phyloP scores from a whole-genome alignment of 257 asterid genomes.

The Perilla frutescens region DNA sequence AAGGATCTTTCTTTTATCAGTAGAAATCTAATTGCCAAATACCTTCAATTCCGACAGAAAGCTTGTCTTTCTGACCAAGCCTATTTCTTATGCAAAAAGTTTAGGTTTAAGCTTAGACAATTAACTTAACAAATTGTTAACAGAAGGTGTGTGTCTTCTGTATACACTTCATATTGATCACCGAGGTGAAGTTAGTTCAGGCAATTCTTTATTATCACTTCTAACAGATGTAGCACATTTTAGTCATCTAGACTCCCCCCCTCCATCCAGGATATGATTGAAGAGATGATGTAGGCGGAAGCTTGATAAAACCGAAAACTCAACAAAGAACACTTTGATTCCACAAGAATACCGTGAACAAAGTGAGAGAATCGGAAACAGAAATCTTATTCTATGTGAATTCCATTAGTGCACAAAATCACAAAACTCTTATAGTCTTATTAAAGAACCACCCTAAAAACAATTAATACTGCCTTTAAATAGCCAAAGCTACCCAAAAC shows the following conservation, averaged over 20 bases:
- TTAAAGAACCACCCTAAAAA: no score
- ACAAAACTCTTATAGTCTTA: no score
- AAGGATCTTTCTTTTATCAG: neutral
- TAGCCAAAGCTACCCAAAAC: no score
- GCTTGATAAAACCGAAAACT: no score
- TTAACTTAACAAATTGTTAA: neutral
- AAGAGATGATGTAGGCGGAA: neutral
- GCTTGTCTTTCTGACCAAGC: neutral
- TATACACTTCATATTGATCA: neutral
- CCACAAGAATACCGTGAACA: no score
- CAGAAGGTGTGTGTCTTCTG: neutral
- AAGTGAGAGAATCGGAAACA: no score
- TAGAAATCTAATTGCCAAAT: conserved; percentile 8
- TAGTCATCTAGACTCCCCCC: neutral
- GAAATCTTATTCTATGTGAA: no score
- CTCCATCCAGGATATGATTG: neutral
- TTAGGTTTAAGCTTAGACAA: neutral
- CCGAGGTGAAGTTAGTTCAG: neutral
- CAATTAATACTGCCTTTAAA: no score
- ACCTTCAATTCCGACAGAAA: neutral
- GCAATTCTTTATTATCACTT: neutral
- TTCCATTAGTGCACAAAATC: no score
- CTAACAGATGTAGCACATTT: neutral
- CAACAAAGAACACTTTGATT: no score
- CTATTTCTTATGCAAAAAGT: neutral